Evolutionary conservation across 768 basidiomycete species (phyloP).

Genomic region (Agrocybe chaxingu): DNA sequence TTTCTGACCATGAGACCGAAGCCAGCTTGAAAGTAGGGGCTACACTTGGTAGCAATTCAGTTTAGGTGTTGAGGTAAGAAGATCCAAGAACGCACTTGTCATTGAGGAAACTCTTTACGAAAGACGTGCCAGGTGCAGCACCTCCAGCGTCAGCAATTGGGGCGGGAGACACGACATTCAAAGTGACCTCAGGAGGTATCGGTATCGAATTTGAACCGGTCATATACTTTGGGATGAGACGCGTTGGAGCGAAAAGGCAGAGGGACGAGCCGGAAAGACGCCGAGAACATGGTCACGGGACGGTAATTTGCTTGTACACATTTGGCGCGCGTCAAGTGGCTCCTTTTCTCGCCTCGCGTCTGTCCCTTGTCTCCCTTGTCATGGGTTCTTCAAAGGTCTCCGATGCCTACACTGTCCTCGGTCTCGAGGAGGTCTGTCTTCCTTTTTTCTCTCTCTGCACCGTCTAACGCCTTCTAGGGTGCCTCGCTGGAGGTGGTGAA

Average conservation of each 20-base stretch:
- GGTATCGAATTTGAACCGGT: no score
- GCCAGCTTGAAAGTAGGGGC: constrained; percentile 97
- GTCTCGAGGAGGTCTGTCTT: constrained; percentile 47
- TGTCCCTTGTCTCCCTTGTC: constrained; percentile 9
- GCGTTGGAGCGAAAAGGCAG: not conserved
- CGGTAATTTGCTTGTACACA: no score
- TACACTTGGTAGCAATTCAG: constrained; percentile 42
- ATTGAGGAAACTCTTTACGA: constrained; percentile 40
- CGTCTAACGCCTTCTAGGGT: constrained; percentile 37
- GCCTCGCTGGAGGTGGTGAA: constrained; percentile 63
- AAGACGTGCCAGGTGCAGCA: constrained; percentile 20
- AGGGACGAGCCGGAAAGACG: not conserved
- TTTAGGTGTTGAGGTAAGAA: constrained; percentile 2
- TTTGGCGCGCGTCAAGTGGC: constrained; percentile 12
- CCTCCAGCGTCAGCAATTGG: constrained; percentile 9
- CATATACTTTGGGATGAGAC: no score
- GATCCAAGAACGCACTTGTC: constrained; percentile 56
- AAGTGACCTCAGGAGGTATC: no score
- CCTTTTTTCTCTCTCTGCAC: not conserved
- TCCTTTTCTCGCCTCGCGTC: constrained; percentile 7
- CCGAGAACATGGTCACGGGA: not conserved
- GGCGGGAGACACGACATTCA: not conserved
- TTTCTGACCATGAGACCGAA: constrained; percentile 88
- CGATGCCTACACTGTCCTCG: constrained; percentile 42
- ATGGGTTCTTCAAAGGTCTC: constrained; percentile 11